phyloP scores from a whole-genome alignment of 305 asterid species.

The Fraxinus platypoda region DNA sequence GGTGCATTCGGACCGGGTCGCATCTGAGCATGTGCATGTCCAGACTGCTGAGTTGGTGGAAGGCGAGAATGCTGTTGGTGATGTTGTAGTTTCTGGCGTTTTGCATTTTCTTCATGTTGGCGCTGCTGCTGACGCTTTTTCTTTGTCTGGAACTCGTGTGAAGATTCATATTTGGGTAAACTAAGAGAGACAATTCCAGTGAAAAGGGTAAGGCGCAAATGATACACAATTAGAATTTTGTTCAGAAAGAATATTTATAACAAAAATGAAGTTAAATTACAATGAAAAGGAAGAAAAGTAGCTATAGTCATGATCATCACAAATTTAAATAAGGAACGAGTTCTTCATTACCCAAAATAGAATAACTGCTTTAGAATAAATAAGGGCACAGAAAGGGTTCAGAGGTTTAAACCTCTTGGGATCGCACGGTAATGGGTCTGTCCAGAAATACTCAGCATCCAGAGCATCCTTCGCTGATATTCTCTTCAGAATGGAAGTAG shows the following conservation, averaged over 20 bases:
- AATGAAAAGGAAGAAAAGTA: neutral
- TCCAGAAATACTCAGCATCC: slow-evolving; percentile 92
- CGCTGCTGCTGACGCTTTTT: slow-evolving; percentile 91
- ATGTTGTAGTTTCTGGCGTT: slow-evolving; percentile 79
- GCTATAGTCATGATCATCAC: neutral
- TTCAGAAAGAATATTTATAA: neutral
- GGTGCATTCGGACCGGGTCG: slow-evolving; percentile 67
- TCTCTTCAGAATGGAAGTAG: slow-evolving; percentile 49
- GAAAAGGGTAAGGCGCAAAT: slow-evolving; percentile 9
- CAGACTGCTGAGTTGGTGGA: slow-evolving; percentile 75
- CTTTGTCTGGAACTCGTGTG: slow-evolving; percentile 96
- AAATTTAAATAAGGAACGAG: neutral
- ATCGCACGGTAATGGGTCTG: slow-evolving; percentile 89
- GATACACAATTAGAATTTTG: neutral
- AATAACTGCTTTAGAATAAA: neutral
- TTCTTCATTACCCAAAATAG: neutral
- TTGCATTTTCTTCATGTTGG: slow-evolving; percentile 80
- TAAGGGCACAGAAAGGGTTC: neutral
- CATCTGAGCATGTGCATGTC: slow-evolving; percentile 63
- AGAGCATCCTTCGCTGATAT: slow-evolving; percentile 89
- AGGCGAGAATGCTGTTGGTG: slow-evolving; percentile 69
- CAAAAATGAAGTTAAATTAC: neutral
- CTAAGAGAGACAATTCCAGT: slow-evolving; percentile 34
- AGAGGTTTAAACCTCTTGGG: slow-evolving; percentile 65
- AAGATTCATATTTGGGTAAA: slow-evolving; percentile 83